These are phyloP conservation scores for Trichoderma sp. DNA, from an alignment of 2,329 filamentous ascomycete genomes.

Conservation along the genomic window DNA sequence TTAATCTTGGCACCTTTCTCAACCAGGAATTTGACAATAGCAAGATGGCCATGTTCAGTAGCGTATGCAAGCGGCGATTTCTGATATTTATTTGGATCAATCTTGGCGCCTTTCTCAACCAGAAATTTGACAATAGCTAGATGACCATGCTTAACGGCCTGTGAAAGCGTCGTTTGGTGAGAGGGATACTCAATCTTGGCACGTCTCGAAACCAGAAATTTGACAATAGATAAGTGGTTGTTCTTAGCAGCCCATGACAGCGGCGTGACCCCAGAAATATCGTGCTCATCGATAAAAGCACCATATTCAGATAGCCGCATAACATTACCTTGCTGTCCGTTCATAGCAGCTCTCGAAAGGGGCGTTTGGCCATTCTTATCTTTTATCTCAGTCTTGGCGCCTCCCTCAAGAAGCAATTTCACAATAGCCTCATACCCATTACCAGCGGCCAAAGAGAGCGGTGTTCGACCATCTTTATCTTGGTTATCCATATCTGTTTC, in stretches of 20 bases:
- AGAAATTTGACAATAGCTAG: neutral
- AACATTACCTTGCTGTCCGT: neutral
- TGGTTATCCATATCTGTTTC: rapidly evolving
- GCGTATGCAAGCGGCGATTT: neutral
- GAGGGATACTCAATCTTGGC: too few relatives aligned
- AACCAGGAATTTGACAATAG: neutral
- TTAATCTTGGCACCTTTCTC: too few relatives aligned
- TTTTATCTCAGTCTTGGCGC: rapidly evolving
- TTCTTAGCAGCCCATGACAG: neutral
- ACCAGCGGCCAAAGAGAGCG: neutral
- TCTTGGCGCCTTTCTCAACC: neutral
- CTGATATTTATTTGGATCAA: too few relatives aligned
- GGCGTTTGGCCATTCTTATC: neutral
- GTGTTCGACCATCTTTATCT: neutral
- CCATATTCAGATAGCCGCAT: neutral
- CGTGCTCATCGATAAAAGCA: neutral
- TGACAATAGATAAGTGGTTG: neutral
- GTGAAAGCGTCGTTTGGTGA: too few relatives aligned
- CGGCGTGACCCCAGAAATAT: too few relatives aligned
- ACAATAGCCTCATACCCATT: too few relatives aligned
- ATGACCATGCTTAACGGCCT: too few relatives aligned
- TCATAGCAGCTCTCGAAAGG: neutral
- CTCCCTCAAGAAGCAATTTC: neutral
- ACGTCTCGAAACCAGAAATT: too few relatives aligned
- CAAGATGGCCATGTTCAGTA: neutral